A percentile compares a stretch with the other conserved stretches of the same genome.
phyloP scores from a whole-genome alignment of 306 rosid species.

The Malus sylvestris region DNA sequence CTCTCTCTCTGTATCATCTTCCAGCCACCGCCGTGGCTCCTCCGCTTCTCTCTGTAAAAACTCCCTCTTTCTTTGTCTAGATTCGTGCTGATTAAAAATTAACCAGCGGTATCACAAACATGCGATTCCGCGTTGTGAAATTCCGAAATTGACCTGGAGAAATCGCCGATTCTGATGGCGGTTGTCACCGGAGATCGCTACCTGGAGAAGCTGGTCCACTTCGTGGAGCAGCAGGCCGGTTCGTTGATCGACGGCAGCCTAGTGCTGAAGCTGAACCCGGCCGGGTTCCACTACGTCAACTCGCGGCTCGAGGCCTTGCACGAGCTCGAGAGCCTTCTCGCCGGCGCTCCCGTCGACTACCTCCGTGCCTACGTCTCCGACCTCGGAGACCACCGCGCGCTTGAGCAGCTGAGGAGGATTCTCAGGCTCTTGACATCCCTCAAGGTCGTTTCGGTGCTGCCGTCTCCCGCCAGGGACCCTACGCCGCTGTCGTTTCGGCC shows the following conservation, averaged over 20 bases:
- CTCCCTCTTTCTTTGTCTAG: background rate
- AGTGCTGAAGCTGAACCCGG: conserved; percentile 84
- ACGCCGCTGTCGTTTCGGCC: conserved; percentile 81
- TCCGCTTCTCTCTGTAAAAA: background rate
- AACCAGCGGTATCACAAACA: background rate
- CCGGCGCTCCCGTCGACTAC: conserved; percentile 90
- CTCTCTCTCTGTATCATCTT: background rate
- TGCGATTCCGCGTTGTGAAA: background rate
- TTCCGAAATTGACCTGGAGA: conserved; percentile 25
- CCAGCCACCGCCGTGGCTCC: background rate
- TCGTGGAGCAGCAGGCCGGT: conserved; percentile 70
- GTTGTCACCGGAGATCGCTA: conserved; percentile 98
- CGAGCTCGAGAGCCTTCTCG: conserved; percentile 73
- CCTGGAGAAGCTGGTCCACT: conserved; percentile 72
- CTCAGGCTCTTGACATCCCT: conserved; percentile 76
- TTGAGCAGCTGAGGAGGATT: conserved; percentile 89
- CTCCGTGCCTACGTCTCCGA: conserved; percentile 89
- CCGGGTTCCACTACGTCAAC: conserved; percentile 85
- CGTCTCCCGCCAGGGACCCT: conserved; percentile 63
- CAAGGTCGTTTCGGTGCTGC: conserved; percentile 75
- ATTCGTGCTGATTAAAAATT: background rate
- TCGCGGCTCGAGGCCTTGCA: conserved; percentile 78
- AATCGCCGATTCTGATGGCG: conserved; percentile 39
- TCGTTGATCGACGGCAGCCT: conserved; percentile 68
- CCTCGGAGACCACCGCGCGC: conserved; percentile 98